Evolutionary conservation across 2,329 filamentous ascomycete species (phyloP).

Genomic region (Fusarium poae): DNA sequence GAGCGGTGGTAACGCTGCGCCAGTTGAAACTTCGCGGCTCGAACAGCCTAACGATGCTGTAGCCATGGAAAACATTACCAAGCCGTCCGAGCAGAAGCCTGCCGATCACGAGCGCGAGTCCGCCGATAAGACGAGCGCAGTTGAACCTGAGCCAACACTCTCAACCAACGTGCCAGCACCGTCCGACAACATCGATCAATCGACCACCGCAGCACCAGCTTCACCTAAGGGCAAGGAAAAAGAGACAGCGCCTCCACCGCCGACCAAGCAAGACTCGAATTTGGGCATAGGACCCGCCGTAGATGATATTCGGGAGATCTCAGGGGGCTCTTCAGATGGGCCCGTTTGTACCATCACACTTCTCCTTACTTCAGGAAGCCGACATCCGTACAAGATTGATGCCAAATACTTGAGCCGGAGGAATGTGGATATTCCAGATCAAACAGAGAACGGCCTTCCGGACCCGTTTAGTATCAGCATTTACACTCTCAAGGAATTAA

Average conservation of each 20-base stretch:
- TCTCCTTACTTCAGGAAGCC: constrained; percentile 81
- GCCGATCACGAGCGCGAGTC: constrained; percentile 36
- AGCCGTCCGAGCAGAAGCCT: constrained; percentile 39
- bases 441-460: constrained; percentile 68
- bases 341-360: constrained; percentile 81
- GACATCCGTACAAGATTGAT: constrained; percentile 92
- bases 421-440: constrained; percentile 79
- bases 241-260: constrained; percentile 47
- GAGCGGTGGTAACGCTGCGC: constrained; percentile 50
- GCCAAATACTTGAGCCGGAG: constrained; percentile 86
- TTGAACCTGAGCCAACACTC: constrained; percentile 37
- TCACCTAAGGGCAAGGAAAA: constrained; percentile 55
- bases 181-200: constrained; percentile 41
- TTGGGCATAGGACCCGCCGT: constrained; percentile 61
- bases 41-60: constrained; percentile 56
- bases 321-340: constrained; percentile 50
- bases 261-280: constrained; percentile 53
- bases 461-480: constrained; percentile 93
- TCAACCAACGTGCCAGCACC: constrained; percentile 30
- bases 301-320: constrained; percentile 57
- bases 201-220: constrained; percentile 35
- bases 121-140: constrained; percentile 32
- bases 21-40: constrained; percentile 50
- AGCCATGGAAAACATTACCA: constrained; percentile 54
- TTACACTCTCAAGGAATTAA: constrained; percentile 93